Conservation (phyloP, 768 basidiomycete species). For the Russula vinacea region DNA sequence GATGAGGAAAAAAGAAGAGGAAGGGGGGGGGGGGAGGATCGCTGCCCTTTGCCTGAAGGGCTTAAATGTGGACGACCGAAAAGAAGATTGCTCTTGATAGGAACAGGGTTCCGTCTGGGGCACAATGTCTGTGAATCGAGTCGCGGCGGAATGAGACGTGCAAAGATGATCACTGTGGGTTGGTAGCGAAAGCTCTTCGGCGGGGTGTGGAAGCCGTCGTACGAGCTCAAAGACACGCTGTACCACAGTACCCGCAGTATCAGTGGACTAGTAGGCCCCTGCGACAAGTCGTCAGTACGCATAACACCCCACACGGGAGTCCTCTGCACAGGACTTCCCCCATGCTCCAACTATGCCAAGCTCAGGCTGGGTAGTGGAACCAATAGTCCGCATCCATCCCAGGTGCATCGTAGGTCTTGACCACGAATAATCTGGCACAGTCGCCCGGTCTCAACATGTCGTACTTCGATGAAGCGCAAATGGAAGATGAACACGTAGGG, state of each 20-base stretch:
- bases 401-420: constrained; percentile 77
- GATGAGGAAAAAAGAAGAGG: no score
- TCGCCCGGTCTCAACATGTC: constrained; percentile 74
- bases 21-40: no score
- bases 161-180: constrained; percentile 32
- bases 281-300: constrained; percentile 47
- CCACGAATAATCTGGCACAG: constrained; percentile 81
- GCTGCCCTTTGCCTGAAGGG: no score
- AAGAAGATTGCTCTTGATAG: no score
- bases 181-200: constrained; percentile 43
- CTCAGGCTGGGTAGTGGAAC: constrained; percentile 33
- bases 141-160: no score
- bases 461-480: constrained; percentile 83
- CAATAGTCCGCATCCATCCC: constrained; percentile 69
- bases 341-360: constrained; percentile 46
- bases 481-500: constrained; percentile 88
- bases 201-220: constrained; percentile 59
- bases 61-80: no score
- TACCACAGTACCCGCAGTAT: constrained; percentile 44
- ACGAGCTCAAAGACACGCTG: constrained; percentile 78
- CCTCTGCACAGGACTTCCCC: constrained; percentile 59
- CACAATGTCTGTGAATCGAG: no score
- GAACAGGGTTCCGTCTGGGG: no score
- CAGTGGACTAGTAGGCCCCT: constrained; percentile 31
- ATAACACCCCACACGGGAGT: constrained; percentile 85